Base-by-base conservation (phyloP, 2,329 filamentous ascomycete genomes). In the Podosphaera leucotricha region DNA sequence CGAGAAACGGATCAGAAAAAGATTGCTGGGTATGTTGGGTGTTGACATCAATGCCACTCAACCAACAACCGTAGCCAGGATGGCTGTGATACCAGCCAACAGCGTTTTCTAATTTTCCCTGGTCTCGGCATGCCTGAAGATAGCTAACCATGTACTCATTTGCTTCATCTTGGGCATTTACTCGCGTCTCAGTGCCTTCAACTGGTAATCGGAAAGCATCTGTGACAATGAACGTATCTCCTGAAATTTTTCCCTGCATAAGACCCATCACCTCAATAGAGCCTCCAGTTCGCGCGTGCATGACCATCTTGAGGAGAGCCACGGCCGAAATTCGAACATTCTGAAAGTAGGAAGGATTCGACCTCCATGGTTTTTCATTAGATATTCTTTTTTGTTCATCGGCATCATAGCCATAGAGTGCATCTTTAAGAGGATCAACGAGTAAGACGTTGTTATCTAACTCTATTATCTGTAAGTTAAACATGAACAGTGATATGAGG, bases 21-120 rank as follows among this genome's bases (percentile, higher is more conserved):
- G 70, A 66, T 63, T 98, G 90, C 62, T 94, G 85, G 55, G 79
- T 76, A 52, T 72, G 69, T 61, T 98, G 80, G 2, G 90, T 98
- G 44, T 70, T 70, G 43, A 98, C 90, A 59, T 98, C 90, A 61
- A 98, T 95, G 46, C 90, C 90, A 33, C 79, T 86, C 21, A 98
- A 71, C 90, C 90, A 98, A 67, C 90, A 98, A 38, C 90, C 90
- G 60, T 98, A 98, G 21, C 90, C 90, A 0, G 90, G 90, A 59
- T 98, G 90, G 53, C 79, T 87, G 63, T 98, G 90, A 61, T 98
- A 98, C 90, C 90, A 98, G 16, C 90, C 90, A 15, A 98, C 80
- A 0, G 83, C 81, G 59, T 98, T 95, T 62, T 98, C 90, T 59
- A 78, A 67, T 86, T 66, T 52, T 66, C 59, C 84, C 71, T 66